Conservation (phyloP, 805 yeast species). For the Cyberlindnera mississippiensis region DNA sequence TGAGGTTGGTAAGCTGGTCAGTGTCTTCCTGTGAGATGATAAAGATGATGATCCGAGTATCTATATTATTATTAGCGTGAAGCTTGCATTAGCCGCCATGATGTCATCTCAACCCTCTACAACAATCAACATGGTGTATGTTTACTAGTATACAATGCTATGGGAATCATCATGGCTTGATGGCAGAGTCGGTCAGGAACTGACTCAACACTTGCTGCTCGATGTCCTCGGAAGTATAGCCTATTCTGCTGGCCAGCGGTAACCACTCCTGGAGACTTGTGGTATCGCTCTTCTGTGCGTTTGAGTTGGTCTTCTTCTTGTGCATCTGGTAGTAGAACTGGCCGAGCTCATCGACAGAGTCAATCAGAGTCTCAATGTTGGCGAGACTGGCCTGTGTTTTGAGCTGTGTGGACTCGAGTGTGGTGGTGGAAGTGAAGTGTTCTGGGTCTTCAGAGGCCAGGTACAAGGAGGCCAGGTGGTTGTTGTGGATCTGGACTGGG, state of each 20-base stretch:
- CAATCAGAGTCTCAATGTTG: constrained; percentile 24
- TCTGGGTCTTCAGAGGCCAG: constrained; percentile 33
- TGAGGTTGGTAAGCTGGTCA: too few relatives aligned
- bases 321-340: constrained; percentile 25
- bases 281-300: constrained; percentile 1
- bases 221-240: constrained; percentile 25
- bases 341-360: constrained; percentile 24
- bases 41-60: too few relatives aligned
- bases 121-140: too few relatives aligned
- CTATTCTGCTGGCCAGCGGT: constrained; percentile 29
- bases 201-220: constrained; percentile 24
- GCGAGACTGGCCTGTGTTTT: constrained; percentile 19
- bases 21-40: too few relatives aligned
- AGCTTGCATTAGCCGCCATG: too few relatives aligned
- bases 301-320: constrained; percentile 19
- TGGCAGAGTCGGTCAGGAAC: constrained; percentile 22
- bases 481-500: constrained; percentile 61
- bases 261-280: constrained; percentile 26
- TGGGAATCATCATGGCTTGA: constrained; percentile 17
- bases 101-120: too few relatives aligned
- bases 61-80: too few relatives aligned
- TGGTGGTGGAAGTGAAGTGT: constrained; percentile 18
- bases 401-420: constrained; percentile 18
- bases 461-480: constrained; percentile 58
- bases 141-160: background rate